A percentile compares a stretch with the other conserved stretches of the same genome.
Evolutionary conservation across 257 asterid genomes (phyloP).

Genomic region (Solanum pinnatisectum): DNA sequence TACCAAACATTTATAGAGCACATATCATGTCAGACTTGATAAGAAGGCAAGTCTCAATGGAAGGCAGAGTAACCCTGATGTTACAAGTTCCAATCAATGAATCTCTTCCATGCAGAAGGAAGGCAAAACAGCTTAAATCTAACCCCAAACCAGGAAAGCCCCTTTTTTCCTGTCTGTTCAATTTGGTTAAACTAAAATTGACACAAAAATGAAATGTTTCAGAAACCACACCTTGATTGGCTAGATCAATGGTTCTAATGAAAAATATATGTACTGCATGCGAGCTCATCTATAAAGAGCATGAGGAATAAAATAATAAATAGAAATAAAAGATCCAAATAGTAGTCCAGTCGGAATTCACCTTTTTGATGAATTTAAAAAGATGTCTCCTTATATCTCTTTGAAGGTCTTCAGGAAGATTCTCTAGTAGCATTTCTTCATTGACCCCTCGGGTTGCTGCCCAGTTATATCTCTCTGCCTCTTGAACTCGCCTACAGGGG

Average conservation of each 20-base stretch:
- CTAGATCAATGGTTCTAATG: neutral
- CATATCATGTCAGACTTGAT: neutral
- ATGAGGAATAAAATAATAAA: neutral
- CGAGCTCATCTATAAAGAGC: neutral
- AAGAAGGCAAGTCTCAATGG: neutral
- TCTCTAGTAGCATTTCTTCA: conserved; percentile 75
- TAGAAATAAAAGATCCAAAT: neutral
- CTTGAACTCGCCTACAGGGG: conserved; percentile 58
- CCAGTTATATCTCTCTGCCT: conserved; percentile 80
- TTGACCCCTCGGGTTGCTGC: conserved; percentile 93
- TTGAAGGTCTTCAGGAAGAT: conserved; percentile 92
- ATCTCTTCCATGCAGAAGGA: neutral
- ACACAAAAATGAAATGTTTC: neutral
- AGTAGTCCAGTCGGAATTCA: conserved; percentile 19
- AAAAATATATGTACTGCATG: neutral
- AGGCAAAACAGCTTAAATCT: neutral
- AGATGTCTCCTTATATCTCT: conserved; percentile 85
- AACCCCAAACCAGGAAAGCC: neutral
- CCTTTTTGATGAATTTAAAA: conserved; percentile 65
- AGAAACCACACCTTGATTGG: neutral
- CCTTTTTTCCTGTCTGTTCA: neutral
- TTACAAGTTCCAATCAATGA: neutral
- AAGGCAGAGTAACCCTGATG: neutral
- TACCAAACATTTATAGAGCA: neutral
- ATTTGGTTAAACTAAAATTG: neutral